Base-by-base conservation (phyloP, 2,329 filamentous ascomycete species). In the Tolypocladium nubicola region DNA sequence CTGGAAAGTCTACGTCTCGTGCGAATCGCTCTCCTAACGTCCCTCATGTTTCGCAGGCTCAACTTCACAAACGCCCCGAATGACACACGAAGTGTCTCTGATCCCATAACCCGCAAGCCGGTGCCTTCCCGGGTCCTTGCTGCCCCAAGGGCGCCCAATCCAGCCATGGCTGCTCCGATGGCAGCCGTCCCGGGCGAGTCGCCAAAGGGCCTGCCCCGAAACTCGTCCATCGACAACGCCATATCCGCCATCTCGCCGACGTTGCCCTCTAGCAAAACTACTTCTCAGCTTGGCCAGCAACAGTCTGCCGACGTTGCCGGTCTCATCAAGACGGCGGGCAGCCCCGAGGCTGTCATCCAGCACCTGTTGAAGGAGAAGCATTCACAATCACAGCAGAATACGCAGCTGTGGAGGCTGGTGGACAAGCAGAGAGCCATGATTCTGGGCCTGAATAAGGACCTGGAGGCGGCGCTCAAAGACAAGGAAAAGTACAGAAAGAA, bases 401-500 rank as follows among this genome's bases (percentile, higher is more conserved):
- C 86, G 21, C 93, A 99, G 70, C 75, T 99, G 66, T 99, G 94
- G 94, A 87, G 91, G 54, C 76, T 99, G 52, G 91, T 99, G 54
- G 93, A 97, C 71, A 97, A 99, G 75, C 94, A 99, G 72, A 82
- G 93, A 61, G 85, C 90, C 19, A 92, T 99, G 85, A 91, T 99
- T 56, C 73, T 96, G 23, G 93, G 92, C 9, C 79, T 99, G 61
- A 97, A 97, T 68, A 96, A 94, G 71, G 94, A 99, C 69, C 77
- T 99, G 14, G 93, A 97, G 71, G 84, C 89, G 55, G 86, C 92
- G 1, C 73, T 96, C 62, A 96, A 96, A 69, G 94, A 97, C 64
- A 97, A 97, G 73, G 93, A 97, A 63, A 87, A 88, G 65, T 97
- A 97, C 69, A 85, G 89, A 65, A 92, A 87, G 71, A 96, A 94